Base-by-base conservation (phyloP, 164 flowering plant genomes). In the Annona cherimola region DNA sequence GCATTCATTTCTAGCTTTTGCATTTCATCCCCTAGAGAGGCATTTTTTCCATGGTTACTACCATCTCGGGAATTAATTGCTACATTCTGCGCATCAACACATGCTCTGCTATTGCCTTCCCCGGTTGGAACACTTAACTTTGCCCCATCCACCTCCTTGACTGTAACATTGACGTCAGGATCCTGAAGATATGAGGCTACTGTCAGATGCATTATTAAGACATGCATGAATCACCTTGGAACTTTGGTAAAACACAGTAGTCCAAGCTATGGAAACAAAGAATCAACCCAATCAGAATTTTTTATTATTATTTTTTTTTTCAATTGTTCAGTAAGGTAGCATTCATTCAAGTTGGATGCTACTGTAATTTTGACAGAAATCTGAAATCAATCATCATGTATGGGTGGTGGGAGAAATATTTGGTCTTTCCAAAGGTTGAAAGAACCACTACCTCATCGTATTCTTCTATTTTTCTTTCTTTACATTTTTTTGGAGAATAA, bases 1-100 rank as follows among this genome's bases (percentile, higher is more conserved):
- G 40, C 68, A 63, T 79, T 63, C 42, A 62, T 46, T 67, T 82
- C 74, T 75, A 76, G 62, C 76, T 84, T 85, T 1, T 26, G 35
- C 35, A 26, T 26, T 26, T 26, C 35, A 26, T 95, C 98, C 11
- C 89, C 97, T 76, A 85, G 89, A 45, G 99, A 95, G 68, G 93
- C 85, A 78, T 90, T 81, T 78, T 90, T 92, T 43, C 69, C 76
- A 70, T 89, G 93, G 69, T 79, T 83, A 76, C 76, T 76, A 70
- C 88, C 92, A 69, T 87, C 87, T 55, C 3, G 19, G 8, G 40
- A 66, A 63, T 79, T 63, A 45, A 62, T 46, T 67, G 83, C 74
- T 75, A 76, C 60, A 75, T 84, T 85, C 44, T 63, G 68, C 18
- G 70, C 68, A 20, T 75, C 76, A 45, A 72, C 71, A 35, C 67